A percentile compares a stretch with the other conserved stretches of the same genome.
Evolutionary conservation across 2,329 filamentous ascomycete genomes (phyloP).

Genomic region (Bertia moriformis): DNA sequence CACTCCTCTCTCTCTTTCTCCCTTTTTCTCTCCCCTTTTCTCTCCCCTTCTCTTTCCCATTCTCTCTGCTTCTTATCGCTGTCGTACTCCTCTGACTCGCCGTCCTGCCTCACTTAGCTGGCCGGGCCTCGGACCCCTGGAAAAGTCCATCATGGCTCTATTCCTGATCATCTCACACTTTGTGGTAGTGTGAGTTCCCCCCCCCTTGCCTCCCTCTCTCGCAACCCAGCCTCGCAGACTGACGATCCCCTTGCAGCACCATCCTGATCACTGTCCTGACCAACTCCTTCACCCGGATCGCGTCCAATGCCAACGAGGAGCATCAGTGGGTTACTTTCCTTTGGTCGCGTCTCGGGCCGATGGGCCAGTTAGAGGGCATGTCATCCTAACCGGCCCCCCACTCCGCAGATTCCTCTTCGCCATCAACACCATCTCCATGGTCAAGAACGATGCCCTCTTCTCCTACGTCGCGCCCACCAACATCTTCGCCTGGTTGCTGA

Average conservation of each 20-base stretch:
- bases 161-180: slow-evolving; percentile 95
- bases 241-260: slow-evolving; percentile 31
- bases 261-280: slow-evolving; percentile 92
- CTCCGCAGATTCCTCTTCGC: slow-evolving; percentile 63
- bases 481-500: slow-evolving; percentile 77
- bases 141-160: slow-evolving; percentile 59
- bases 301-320: slow-evolving; percentile 84
- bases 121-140: slow-evolving; percentile 62
- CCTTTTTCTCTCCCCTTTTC: too few species aligned
- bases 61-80: too few species aligned
- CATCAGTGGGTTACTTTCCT: slow-evolving; percentile 44
- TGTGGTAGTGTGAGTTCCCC: slow-evolving; percentile 54
- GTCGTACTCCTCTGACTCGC: too few species aligned
- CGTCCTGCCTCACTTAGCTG: too few species aligned
- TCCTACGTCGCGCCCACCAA: slow-evolving; percentile 87
- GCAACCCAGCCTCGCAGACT: slow-evolving; percentile 6
- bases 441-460: slow-evolving; percentile 89
- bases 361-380: not conserved
- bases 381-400: slow-evolving; percentile 3
- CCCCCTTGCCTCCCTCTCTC: not conserved
- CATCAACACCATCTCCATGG: slow-evolving; percentile 94
- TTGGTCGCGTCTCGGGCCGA: not conserved
- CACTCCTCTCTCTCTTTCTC: not conserved
- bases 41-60: too few species aligned
- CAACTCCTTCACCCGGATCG: slow-evolving; percentile 90